These are phyloP conservation scores for Rhynchosporium graminicola DNA, from an alignment of 2,329 filamentous ascomycete genomes.

Conservation along the genomic window DNA sequence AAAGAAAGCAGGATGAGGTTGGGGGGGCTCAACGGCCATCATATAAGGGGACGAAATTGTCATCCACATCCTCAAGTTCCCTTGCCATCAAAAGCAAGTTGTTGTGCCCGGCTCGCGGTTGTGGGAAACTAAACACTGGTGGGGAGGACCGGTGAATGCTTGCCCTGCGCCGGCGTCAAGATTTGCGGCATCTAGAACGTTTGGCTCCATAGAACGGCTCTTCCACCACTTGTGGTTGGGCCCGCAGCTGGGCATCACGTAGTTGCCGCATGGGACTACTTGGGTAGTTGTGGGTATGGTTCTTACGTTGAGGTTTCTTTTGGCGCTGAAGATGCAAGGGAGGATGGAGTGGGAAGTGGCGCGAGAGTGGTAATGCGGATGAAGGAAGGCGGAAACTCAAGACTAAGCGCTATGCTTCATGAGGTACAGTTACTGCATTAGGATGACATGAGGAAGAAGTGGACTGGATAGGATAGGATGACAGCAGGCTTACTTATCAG, in stretches of 20 bases:
- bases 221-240: conserved; percentile 3
- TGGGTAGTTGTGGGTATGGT: not conserved
- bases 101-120: conserved; percentile 1
- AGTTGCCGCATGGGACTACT: not conserved
- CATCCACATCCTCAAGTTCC: not conserved
- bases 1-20: conserved; percentile 1
- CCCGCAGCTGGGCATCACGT: conserved; percentile 8
- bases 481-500: not conserved
- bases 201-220: conserved; percentile 6
- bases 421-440: not conserved
- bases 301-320: conserved; percentile 9
- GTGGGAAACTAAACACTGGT: conserved; percentile 6
- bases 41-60: not conserved
- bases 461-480: not conserved
- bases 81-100: not conserved
- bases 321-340: not conserved
- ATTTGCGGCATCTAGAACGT: conserved; percentile 15
- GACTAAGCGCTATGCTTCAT: not conserved
- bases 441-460: conserved; percentile 8
- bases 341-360: not conserved
- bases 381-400: not conserved
- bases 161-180: conserved; percentile 1
- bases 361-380: not conserved
- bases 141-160: not conserved
- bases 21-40: not conserved